Conservation (phyloP, 192 early-diverging fungal genomes). For the Podila horticola region DNA sequence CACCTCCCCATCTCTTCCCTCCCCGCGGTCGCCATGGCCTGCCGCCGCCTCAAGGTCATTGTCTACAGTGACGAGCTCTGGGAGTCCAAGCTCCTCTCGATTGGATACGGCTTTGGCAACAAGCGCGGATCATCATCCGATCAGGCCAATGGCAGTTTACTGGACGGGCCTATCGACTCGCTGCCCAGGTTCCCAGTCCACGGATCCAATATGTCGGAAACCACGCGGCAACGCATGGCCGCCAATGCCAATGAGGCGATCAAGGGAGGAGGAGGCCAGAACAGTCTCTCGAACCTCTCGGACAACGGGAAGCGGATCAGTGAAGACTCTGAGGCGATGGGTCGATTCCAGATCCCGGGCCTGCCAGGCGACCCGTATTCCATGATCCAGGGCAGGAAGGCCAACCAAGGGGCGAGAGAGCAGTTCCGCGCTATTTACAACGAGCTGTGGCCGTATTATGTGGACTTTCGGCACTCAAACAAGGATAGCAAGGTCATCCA, state of each 20-base stretch:
- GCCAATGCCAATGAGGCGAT: conserved; percentile 26
- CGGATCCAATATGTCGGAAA: conserved; percentile 24
- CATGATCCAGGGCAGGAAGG: conserved; percentile 56
- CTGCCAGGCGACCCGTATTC: conserved; percentile 58
- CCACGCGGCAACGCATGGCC: conserved; percentile 30
- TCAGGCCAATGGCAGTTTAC: background rate
- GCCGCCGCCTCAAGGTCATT: conserved; percentile 81
- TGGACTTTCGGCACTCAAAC: conserved; percentile 70
- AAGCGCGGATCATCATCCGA: background rate
- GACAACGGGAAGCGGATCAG: conserved; percentile 31
- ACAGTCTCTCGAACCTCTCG: conserved; percentile 30
- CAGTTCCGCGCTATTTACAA: conserved; percentile 70
- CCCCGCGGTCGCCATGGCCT: conserved; percentile 65
- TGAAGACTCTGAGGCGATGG: conserved; percentile 21
- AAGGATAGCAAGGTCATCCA: conserved; percentile 77
- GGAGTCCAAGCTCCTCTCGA: conserved; percentile 66
- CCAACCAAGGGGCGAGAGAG: conserved; percentile 64
- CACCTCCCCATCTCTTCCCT: conserved; percentile 59
- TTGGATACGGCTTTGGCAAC: conserved; percentile 59
- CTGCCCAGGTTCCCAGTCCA: conserved; percentile 44
- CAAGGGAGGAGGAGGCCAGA: conserved; percentile 10
- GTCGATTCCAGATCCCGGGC: conserved; percentile 53
- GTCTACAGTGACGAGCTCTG: conserved; percentile 83
- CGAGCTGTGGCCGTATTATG: conserved; percentile 74
- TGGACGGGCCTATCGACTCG: conserved; percentile 34